These are phyloP conservation scores for Tolypocladium album DNA, from an alignment of 2,329 filamentous ascomycete genomes.

Conservation along the genomic window DNA sequence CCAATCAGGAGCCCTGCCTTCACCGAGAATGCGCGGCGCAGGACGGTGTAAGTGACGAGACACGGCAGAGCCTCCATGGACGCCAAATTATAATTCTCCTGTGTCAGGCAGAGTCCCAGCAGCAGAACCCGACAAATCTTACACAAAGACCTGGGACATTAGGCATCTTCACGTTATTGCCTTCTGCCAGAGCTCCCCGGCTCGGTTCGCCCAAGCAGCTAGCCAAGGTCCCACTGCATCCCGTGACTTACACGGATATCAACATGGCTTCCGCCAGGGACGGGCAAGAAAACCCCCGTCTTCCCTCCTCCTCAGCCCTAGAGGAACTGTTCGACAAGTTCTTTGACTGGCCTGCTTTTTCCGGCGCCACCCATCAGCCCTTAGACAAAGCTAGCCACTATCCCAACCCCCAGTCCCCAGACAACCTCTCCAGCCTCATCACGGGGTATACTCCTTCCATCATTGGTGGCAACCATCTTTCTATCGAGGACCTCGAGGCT, in stretches of 20 bases:
- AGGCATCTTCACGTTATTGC: conserved; percentile 28
- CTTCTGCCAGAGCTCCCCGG: conserved; percentile 23
- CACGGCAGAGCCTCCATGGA: conserved; percentile 22
- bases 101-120: conserved; percentile 24
- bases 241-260: conserved; percentile 30
- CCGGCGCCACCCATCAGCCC: conserved; percentile 16
- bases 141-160: conserved; percentile 27
- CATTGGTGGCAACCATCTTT: conserved; percentile 16
- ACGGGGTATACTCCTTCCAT: conserved; percentile 20
- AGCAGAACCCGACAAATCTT: conserved; percentile 25
- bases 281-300: conserved; percentile 24
- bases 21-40: conserved; percentile 20
- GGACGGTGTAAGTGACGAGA: conserved; percentile 27
- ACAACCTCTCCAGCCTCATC: conserved; percentile 22
- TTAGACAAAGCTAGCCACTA: conserved; percentile 17
- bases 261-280: conserved; percentile 26
- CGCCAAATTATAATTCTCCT: conserved; percentile 28
- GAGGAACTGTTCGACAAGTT: conserved; percentile 23
- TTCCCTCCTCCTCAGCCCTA: conserved; percentile 21
- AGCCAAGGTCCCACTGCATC: conserved; percentile 30
- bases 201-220: conserved; percentile 23
- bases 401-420: conserved; percentile 15
- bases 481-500: conserved; percentile 18
- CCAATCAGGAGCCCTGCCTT: conserved; percentile 17
- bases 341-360: conserved; percentile 27